phyloP scores from a whole-genome alignment of 163 green algal genomes.

The Scenedesmus sp. region DNA sequence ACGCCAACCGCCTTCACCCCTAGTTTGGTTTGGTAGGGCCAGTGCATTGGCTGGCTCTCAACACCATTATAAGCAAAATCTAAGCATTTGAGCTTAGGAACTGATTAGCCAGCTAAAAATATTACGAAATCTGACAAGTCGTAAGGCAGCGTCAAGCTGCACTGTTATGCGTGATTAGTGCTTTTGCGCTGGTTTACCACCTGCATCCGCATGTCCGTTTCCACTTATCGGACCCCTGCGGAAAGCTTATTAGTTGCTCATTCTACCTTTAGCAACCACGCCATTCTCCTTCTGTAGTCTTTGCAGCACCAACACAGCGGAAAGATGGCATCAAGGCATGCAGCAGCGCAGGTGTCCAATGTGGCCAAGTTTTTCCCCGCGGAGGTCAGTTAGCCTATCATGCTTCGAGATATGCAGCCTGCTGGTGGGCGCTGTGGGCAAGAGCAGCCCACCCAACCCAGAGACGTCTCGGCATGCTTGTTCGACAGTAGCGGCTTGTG shows the following conservation, averaged over 20 bases:
- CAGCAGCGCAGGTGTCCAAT: background rate
- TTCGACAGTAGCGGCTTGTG: background rate
- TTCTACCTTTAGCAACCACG: background rate
- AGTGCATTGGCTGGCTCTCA: background rate
- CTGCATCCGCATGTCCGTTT: background rate
- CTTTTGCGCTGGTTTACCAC: background rate
- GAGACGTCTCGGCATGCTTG: background rate
- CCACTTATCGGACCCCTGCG: background rate
- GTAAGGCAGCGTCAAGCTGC: background rate
- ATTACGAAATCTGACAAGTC: background rate
- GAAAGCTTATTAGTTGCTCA: background rate
- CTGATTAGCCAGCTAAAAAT: background rate
- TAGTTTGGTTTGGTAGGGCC: background rate
- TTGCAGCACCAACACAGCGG: background rate
- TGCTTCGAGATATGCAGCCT: background rate
- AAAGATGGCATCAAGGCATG: background rate
- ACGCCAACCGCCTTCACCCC: too few relatives aligned
- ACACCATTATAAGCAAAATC: background rate
- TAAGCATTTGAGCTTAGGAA: background rate
- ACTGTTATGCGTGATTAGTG: constrained; percentile 5
- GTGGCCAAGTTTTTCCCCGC: constrained; percentile 57
- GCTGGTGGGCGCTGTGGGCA: background rate
- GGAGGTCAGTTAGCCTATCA: constrained; percentile 20
- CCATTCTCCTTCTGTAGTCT: background rate
- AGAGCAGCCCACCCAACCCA: background rate